Base-by-base conservation (phyloP, 768 basidiomycete genomes). In the Agrocybe chaxingu region DNA sequence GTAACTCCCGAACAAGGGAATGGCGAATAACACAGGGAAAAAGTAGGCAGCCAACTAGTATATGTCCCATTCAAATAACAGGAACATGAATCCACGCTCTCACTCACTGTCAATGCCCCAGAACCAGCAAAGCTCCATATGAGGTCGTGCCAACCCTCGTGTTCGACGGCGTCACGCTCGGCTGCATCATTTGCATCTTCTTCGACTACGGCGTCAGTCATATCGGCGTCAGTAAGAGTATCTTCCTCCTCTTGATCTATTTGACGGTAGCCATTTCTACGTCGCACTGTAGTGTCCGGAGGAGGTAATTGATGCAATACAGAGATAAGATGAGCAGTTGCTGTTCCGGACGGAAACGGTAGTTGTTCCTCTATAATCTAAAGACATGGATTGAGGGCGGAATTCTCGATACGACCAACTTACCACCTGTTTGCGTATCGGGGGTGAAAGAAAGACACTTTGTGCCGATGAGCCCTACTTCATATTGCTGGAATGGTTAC, bases 321-420 rank as follows among this genome's bases (percentile, higher is more conserved):
- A 2, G 92, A 87, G 42, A 98, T 92, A 8, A 98, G 76, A 57
- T 97, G 95, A 4, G 95, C 95, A 1, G 96, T 98, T 1, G 95
- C 95, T 11, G 95, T 96, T 30, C 96, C 96, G 1, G 91, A 93
- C 2, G 96, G 96, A 59, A 98, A 98, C 2, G 89, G 76, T 3
- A 98, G 82, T 66, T 96, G 85, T 67, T 98, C 96, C 63, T 95
- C 88, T 37, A 98, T 83, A 51, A 98, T 93, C 89, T 93, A 55
- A 10, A 16, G 40, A 52, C 56, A 43, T 35, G 16, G 36, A 42
- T 32, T 31, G 43, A 46, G 40, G 8, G 37, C 40, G 13, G 9
- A 46, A 7, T 16, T 18, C 43, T 11, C 45, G 24, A 7, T 8
- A 30, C 6, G 16, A 29, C 29, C 35, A 30, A 74, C 86, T 30